phyloP scores from a whole-genome alignment of 257 asterid genomes.

The Thymus mandschuricus region DNA sequence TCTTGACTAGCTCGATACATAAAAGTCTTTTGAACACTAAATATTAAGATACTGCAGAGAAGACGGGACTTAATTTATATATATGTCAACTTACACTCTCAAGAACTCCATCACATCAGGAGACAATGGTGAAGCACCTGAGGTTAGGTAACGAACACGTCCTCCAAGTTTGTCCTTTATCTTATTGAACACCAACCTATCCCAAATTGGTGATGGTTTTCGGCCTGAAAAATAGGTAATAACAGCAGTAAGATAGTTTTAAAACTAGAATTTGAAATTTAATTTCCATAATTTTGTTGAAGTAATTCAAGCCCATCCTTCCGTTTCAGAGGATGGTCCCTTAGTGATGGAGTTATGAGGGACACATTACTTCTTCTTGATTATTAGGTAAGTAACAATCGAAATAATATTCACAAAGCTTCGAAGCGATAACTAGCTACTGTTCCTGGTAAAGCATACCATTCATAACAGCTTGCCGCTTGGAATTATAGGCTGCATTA shows the following conservation, averaged over 20 bases:
- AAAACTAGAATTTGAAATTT: background rate
- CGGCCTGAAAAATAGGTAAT: constrained; percentile 52
- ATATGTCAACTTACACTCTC: constrained; percentile 70
- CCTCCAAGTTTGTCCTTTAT: constrained; percentile 95
- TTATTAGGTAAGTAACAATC: constrained; percentile 12
- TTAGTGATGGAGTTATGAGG: background rate
- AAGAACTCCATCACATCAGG: constrained; percentile 95
- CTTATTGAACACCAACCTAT: constrained; percentile 89
- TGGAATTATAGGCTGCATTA: constrained; percentile 89
- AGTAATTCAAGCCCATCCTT: constrained; percentile 18
- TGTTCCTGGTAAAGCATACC: constrained; percentile 50
- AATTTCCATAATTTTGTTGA: background rate
- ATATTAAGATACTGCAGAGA: no score
- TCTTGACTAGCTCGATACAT: no score
- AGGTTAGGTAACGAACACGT: constrained; percentile 83
- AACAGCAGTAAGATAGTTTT: background rate
- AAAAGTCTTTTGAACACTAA: no score
- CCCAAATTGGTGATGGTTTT: constrained; percentile 97
- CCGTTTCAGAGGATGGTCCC: constrained; percentile 6
- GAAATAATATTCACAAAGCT: constrained; percentile 9
- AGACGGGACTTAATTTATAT: background rate
- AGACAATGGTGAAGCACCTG: constrained; percentile 98
- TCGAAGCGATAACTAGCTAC: constrained; percentile 16
- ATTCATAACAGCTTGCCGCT: constrained; percentile 85
- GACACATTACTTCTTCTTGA: background rate